Conservation (phyloP, 2,329 filamentous ascomycete species). For the Hortaea sp. region DNA sequence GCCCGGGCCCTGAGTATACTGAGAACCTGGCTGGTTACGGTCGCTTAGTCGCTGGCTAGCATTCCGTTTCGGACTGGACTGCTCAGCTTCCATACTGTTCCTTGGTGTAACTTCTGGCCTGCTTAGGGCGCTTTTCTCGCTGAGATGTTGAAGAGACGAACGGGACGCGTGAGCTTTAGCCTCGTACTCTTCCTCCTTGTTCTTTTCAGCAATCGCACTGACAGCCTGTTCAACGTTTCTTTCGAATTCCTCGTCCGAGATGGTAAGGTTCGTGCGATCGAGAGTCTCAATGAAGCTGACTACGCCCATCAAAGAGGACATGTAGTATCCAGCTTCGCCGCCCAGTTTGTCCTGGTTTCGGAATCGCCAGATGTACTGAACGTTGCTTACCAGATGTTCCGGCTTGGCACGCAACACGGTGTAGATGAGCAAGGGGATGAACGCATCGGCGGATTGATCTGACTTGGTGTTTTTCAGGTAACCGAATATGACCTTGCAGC, state of each 20-base stretch:
- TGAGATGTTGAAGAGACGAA: constrained; percentile 29
- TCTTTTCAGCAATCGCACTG: constrained; percentile 86
- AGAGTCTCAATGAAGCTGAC: constrained; percentile 96
- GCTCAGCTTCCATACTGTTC: constrained; percentile 51
- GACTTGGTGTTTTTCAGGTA: constrained; percentile 84
- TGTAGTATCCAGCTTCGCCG: constrained; percentile 96
- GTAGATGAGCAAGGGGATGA: constrained; percentile 90
- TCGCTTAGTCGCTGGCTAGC: constrained; percentile 37
- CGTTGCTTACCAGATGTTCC: constrained; percentile 90
- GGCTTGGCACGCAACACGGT: constrained; percentile 91
- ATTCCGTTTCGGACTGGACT: constrained; percentile 47
- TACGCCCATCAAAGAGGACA: constrained; percentile 89
- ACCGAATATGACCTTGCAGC: constrained; percentile 98
- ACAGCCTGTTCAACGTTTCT: constrained; percentile 93
- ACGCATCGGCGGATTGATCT: constrained; percentile 92
- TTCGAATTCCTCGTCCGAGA: constrained; percentile 92
- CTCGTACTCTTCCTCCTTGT: constrained; percentile 49
- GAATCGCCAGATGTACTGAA: constrained; percentile 95
- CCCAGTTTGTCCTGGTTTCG: constrained; percentile 94
- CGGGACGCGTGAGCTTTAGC: constrained; percentile 24
- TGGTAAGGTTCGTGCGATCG: constrained; percentile 85
- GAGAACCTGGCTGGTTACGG: constrained; percentile 10
- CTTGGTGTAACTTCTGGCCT: constrained; percentile 49
- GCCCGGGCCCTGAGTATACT: constrained; percentile 12
- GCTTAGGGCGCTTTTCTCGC: constrained; percentile 40